Evolutionary conservation across 768 basidiomycete genomes (phyloP), one percentile per base, ranked within the genome.

Genomic region (Tephrocybe sp.): DNA sequence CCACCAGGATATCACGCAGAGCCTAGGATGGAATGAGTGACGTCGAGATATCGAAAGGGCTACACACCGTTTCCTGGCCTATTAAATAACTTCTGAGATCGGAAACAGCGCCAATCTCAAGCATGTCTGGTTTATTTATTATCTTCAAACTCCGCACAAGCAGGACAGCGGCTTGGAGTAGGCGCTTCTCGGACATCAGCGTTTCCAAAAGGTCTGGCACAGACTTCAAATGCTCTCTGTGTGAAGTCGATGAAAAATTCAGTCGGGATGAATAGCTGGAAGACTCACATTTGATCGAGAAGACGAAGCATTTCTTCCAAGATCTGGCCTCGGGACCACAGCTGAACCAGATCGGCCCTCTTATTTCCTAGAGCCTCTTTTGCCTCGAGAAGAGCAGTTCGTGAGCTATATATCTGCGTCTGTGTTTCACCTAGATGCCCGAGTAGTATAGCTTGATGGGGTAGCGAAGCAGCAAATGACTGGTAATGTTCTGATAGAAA

Each of bases 281-380:
- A 21, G 13, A 67, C 88, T 53, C 57, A 94, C 95, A 98, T 95
- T 62, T 92, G 88, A 64, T 97, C 94, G 54, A 99, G 64, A n/a
- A 97, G 76, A 37, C 82, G 82, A 61, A 94, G 78, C 93, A 98
- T 98, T 66, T 98, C 97, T 61, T 95, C 89, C 16, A 98, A 69
- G n/a, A 82, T 86, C 60, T 94, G 89, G 46, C 90, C 88, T 59
- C 94, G 77, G 27, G 86, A 78, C 86, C 92, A 94, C 22, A 98
- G 73, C 60, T 91, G 93, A 39, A 85, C 91, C 24, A 95, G 82
- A 62, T 94, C 97, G 3, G 90, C 84, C 39, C 92, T 81, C 64
- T 91, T 92, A 57, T 73, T 85, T 15, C 89, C 86, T 12, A 92
- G 69, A 0, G 80, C 75, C 47, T 92, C 91, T 58, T 89, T 92